Conservation (phyloP, 2,329 filamentous ascomycete species). For the Penicillium corylophilum region DNA sequence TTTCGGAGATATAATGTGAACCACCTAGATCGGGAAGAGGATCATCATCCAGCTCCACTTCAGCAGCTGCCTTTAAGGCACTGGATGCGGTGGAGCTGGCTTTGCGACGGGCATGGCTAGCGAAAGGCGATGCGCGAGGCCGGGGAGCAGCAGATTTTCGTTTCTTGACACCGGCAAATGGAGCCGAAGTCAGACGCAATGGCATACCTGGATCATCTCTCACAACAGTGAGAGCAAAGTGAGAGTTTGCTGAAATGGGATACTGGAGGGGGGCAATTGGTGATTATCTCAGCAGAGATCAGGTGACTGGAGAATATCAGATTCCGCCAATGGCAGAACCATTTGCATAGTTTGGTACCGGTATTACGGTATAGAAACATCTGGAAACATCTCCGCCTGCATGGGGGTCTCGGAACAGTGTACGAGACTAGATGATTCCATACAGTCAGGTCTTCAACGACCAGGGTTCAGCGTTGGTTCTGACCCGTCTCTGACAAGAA, state of each 20-base stretch:
- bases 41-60: constrained; percentile 35
- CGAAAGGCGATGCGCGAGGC: constrained; percentile 42
- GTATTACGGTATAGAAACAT: constrained; percentile 13
- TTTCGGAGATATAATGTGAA: constrained; percentile 49
- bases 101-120: constrained; percentile 42
- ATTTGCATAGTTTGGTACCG: constrained; percentile 10
- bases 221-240: background rate
- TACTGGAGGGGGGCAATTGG: background rate
- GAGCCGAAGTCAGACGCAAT: constrained; percentile 49
- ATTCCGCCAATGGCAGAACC: constrained; percentile 2
- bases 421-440: background rate
- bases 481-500: background rate
- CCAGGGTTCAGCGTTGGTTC: background rate
- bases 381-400: background rate
- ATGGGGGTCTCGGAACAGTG: background rate
- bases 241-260: background rate
- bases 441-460: constrained; percentile 1
- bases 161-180: constrained; percentile 48
- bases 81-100: constrained; percentile 28
- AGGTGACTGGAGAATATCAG: constrained; percentile 8
- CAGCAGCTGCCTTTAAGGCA: constrained; percentile 25
- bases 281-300: constrained; percentile 17
- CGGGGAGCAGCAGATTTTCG: constrained; percentile 29
- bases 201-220: constrained; percentile 38
- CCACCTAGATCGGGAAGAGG: constrained; percentile 54